Evolutionary conservation across 371 early-diverging fungal genomes (phyloP).

Genomic region (Mucor indicus): DNA sequence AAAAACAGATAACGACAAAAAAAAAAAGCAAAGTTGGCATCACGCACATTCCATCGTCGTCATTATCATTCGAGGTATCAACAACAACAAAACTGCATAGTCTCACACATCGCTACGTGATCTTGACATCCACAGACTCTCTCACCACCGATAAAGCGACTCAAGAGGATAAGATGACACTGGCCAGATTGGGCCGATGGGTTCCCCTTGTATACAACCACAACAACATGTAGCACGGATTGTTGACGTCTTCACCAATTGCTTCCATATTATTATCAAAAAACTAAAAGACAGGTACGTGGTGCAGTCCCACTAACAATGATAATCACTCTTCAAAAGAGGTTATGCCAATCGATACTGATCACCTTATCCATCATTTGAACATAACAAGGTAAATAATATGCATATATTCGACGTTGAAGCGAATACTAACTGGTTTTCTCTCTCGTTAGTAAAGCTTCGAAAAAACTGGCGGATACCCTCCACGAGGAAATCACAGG

Average conservation of each 20-base stretch:
- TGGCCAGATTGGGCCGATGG: too few species aligned
- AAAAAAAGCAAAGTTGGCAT: not conserved
- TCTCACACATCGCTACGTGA: slow-evolving; percentile 9
- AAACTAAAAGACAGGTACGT: slow-evolving; percentile 8
- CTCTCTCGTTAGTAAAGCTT: slow-evolving; percentile 12
- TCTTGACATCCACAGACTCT: slow-evolving; percentile 3
- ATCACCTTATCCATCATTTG: too few species aligned
- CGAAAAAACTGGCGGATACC: slow-evolving; percentile 6
- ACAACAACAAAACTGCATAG: too few species aligned
- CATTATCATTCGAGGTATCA: too few species aligned
- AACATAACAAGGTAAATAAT: too few species aligned
- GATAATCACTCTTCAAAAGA: slow-evolving; percentile 10
- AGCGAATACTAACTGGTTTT: slow-evolving; percentile 10
- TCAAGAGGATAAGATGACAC: too few species aligned
- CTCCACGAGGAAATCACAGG: slow-evolving; percentile 8
- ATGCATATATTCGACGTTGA: too few species aligned
- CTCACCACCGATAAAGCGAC: slow-evolving; percentile 9
- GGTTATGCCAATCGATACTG: too few species aligned
- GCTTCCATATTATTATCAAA: slow-evolving; percentile 11
- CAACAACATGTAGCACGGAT: slow-evolving; percentile 4
- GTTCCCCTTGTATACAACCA: slow-evolving; percentile 7
- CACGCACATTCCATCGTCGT: not conserved
- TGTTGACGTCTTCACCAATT: slow-evolving; percentile 9
- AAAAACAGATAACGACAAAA: too few species aligned
- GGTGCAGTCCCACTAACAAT: slow-evolving; percentile 5